Evolutionary conservation across 1,139 yeast species (phyloP).

Genomic region (Zhuliangozyma parablackwelliae): DNA sequence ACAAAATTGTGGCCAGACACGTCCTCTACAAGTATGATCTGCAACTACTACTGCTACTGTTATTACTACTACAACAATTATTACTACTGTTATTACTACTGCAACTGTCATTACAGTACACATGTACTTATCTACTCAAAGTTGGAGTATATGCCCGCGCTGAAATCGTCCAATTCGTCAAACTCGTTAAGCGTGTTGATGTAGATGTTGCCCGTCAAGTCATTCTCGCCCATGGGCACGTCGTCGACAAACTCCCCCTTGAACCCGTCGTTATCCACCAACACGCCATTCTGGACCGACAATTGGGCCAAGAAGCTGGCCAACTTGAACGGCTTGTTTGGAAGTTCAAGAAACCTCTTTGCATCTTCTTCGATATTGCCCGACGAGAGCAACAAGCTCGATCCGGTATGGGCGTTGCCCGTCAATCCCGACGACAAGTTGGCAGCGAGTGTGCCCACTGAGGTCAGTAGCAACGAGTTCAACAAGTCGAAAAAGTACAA

Average conservation of each 20-base stretch:
- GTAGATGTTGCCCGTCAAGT: constrained; percentile 40
- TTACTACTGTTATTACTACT: background rate
- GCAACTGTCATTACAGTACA: no score
- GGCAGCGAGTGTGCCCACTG: constrained; percentile 25
- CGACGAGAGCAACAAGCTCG: constrained; percentile 9
- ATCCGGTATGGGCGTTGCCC: constrained; percentile 10
- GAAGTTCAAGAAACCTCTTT: constrained; percentile 16
- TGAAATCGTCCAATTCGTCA: constrained; percentile 75
- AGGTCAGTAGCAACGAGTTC: constrained; percentile 23
- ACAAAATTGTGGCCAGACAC: no score
- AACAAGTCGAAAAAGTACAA: constrained; percentile 30
- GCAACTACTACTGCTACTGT: no score
- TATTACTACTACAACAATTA: no score
- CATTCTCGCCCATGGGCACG: constrained; percentile 5
- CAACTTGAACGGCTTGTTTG: constrained; percentile 43
- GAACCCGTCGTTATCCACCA: constrained; percentile 40
- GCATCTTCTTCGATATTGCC: constrained; percentile 4
- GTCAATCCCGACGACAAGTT: constrained; percentile 24
- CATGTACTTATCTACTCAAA: constrained; percentile 40
- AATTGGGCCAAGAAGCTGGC: constrained; percentile 68
- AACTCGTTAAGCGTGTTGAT: constrained; percentile 47
- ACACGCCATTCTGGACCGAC: constrained; percentile 59
- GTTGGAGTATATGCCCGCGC: constrained; percentile 88
- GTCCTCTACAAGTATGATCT: no score
- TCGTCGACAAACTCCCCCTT: constrained; percentile 2